Percentiles rank a stretch among this genome's conserved stretches.
Evolutionary conservation across 164 flowering plant genomes (phyloP).

Genomic region (Sedum album): DNA sequence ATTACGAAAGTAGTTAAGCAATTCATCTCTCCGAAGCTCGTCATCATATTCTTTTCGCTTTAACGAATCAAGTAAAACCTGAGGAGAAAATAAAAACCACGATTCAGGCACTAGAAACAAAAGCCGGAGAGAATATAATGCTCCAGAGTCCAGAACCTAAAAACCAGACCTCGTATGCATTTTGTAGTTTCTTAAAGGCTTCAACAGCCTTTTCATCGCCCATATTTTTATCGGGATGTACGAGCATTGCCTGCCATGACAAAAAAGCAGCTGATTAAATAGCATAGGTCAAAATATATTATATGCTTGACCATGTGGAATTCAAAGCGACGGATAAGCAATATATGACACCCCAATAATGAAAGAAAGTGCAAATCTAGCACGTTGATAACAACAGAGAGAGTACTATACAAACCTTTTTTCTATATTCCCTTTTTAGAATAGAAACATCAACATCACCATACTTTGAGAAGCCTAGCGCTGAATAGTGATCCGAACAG

Average conservation of each 20-base stretch:
- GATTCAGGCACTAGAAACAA: not conserved
- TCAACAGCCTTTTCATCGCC: slow-evolving; percentile 96
- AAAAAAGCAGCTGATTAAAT: not conserved
- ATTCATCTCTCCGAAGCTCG: slow-evolving; percentile 82
- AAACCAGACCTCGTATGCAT: slow-evolving; percentile 82
- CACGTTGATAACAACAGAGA: not conserved
- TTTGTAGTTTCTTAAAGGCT: slow-evolving; percentile 97
- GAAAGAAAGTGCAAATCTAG: slow-evolving; percentile 9
- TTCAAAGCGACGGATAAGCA: no score
- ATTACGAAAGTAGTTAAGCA: slow-evolving; percentile 61
- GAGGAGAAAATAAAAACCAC: slow-evolving; percentile 1
- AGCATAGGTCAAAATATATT: not conserved
- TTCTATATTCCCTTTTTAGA: slow-evolving; percentile 82
- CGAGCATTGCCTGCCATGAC: slow-evolving; percentile 79
- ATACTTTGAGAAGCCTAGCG: slow-evolving; percentile 68
- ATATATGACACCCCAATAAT: slow-evolving; percentile 9
- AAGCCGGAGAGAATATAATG: not conserved
- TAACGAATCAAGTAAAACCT: slow-evolving; percentile 80
- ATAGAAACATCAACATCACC: slow-evolving; percentile 55
- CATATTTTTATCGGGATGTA: slow-evolving; percentile 99
- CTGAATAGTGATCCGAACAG: slow-evolving; percentile 83
- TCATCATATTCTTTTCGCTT: slow-evolving; percentile 90
- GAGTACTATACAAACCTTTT: slow-evolving; percentile 43
- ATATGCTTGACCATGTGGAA: not conserved
- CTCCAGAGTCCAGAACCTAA: slow-evolving; percentile 7